These are phyloP conservation scores for Colletotrichum agaves DNA, from an alignment of 2,329 filamentous ascomycete species.

Conservation along the genomic window DNA sequence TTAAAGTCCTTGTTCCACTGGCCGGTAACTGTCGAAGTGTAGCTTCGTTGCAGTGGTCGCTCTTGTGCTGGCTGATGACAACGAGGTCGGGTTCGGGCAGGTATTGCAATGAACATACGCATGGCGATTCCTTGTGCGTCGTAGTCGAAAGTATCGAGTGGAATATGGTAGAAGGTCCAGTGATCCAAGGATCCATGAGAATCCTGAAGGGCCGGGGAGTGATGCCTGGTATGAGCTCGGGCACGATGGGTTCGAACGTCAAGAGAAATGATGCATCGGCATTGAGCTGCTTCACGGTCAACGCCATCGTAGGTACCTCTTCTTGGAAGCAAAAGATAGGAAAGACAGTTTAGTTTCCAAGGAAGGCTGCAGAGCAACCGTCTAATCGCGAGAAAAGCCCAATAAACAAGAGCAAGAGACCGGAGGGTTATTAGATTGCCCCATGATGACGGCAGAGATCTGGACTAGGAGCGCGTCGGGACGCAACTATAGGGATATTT, in stretches of 20 bases:
- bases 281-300: conserved; percentile 72
- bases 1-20: conserved; percentile 64
- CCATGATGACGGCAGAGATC: conserved; percentile 19
- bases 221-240: conserved; percentile 48
- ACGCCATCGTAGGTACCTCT: conserved; percentile 55
- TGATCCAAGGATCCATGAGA: conserved; percentile 78
- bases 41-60: conserved; percentile 76
- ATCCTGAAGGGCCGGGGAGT: conserved; percentile 69
- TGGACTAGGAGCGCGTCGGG: conserved; percentile 7
- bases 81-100: conserved; percentile 57
- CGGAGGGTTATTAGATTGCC: conserved; percentile 12
- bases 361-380: conserved; percentile 6
- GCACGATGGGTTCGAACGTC: conserved; percentile 66
- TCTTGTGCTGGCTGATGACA: conserved; percentile 59
- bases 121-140: conserved; percentile 64
- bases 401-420: neutral
- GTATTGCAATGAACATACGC: conserved; percentile 62
- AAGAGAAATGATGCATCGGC: conserved; percentile 73
- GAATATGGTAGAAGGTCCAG: conserved; percentile 68
- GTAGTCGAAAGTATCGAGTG: conserved; percentile 71
- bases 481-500: conserved; percentile 23
- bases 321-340: neutral
- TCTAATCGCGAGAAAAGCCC: neutral
- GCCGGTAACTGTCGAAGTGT: conserved; percentile 73
- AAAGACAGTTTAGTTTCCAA: neutral